A percentile compares a stretch with the other conserved stretches of the same genome.
These are phyloP conservation scores for Cucurbita maxima DNA, from an alignment of 306 rosid species.

Conservation along the genomic window DNA sequence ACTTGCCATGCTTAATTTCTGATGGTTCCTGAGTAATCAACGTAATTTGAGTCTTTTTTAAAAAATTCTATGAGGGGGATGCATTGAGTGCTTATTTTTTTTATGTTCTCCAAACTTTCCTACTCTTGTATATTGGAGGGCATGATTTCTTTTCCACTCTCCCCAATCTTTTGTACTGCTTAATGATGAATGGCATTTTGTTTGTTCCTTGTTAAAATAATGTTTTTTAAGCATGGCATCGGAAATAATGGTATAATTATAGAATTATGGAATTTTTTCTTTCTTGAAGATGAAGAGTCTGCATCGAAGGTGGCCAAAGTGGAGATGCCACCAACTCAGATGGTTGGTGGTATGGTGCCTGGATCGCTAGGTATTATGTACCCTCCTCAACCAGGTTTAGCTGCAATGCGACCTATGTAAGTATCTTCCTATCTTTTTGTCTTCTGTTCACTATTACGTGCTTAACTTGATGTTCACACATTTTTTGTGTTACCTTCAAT, in stretches of 20 bases:
- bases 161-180: neutral
- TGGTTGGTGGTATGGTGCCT: constrained; percentile 50
- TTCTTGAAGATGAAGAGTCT: constrained; percentile 50
- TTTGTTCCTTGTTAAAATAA: neutral
- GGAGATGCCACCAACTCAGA: constrained; percentile 47
- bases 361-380: constrained; percentile 58
- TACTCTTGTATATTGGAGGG: neutral
- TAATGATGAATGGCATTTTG: neutral
- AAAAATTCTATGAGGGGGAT: neutral
- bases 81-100: neutral
- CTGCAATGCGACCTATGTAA: constrained; percentile 61
- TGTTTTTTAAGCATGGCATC: neutral
- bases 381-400: constrained; percentile 56
- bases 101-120: neutral
- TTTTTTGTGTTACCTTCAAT: neutral
- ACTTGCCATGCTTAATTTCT: neutral
- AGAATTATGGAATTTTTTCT: neutral
- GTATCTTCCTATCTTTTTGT: constrained; percentile 12
- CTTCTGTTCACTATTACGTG: neutral
- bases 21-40: neutral
- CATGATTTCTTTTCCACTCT: neutral
- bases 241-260: neutral
- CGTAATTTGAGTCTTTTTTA: neutral
- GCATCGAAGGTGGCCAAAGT: constrained; percentile 68
- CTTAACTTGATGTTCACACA: neutral